A percentile compares a stretch with the other conserved stretches of the same genome.
These are phyloP conservation scores for Clonostachys sp. DNA, from an alignment of 2,329 filamentous ascomycete genomes.

Conservation along the genomic window DNA sequence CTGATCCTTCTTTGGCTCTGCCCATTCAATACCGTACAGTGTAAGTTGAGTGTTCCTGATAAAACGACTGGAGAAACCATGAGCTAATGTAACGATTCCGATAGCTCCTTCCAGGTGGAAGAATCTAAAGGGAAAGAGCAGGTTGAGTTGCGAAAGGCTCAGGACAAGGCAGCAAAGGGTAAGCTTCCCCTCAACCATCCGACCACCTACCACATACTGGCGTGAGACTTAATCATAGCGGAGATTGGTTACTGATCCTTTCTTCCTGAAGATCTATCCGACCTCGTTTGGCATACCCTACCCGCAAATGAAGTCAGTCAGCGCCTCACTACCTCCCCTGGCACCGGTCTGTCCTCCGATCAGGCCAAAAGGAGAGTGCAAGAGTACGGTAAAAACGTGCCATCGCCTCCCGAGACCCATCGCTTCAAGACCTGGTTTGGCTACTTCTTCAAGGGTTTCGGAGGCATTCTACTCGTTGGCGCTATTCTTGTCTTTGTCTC, in stretches of 20 bases:
- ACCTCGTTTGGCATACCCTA: conserved; percentile 65
- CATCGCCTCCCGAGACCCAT: conserved; percentile 60
- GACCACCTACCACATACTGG: neutral
- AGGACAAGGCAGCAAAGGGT: conserved; percentile 40
- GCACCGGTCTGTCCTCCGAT: conserved; percentile 54
- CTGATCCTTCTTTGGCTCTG: conserved; percentile 21
- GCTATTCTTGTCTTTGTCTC: conserved; percentile 70
- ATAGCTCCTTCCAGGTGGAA: conserved; percentile 49
- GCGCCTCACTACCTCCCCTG: conserved; percentile 51
- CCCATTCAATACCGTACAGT: conserved; percentile 53
- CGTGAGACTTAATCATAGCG: neutral
- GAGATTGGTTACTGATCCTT: too few species aligned
- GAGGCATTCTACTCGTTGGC: conserved; percentile 63
- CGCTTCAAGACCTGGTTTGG: conserved; percentile 52
- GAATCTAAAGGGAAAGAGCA: conserved; percentile 43
- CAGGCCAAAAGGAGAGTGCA: conserved; percentile 49
- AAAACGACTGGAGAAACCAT: conserved; percentile 2
- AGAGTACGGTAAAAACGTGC: conserved; percentile 63
- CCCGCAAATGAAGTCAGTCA: conserved; percentile 51
- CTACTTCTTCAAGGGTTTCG: conserved; percentile 78
- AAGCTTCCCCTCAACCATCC: conserved; percentile 1
- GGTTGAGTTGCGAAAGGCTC: conserved; percentile 27
- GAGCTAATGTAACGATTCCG: neutral
- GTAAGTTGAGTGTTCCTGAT: conserved; percentile 22
- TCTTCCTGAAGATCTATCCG: conserved; percentile 43